phyloP scores from a whole-genome alignment of 2,329 filamentous ascomycete genomes.

The Verticillium tricorpus region DNA sequence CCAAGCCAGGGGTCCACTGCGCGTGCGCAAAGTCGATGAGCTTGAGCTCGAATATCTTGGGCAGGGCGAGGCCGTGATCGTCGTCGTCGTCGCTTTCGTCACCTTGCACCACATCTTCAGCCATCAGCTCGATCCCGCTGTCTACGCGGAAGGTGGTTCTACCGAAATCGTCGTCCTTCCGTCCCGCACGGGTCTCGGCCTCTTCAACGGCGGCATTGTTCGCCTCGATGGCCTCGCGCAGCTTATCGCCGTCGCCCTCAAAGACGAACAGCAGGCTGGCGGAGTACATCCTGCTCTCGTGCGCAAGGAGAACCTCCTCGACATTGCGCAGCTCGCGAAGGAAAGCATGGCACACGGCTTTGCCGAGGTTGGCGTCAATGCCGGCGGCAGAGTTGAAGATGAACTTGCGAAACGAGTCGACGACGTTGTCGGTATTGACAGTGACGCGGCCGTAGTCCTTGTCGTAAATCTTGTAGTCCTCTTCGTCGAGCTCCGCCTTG shows the following conservation, averaged over 20 bases:
- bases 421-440: constrained; percentile 50
- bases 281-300: constrained; percentile 62
- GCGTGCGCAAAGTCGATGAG: constrained; percentile 98
- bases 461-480: constrained; percentile 56
- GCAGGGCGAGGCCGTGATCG: constrained; percentile 41
- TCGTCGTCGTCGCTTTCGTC: constrained; percentile 45
- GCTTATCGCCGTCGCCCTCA: constrained; percentile 55
- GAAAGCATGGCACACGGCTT: constrained; percentile 50
- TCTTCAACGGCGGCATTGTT: constrained; percentile 49
- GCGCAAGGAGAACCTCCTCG: constrained; percentile 45
- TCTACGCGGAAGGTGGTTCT: constrained; percentile 43
- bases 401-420: constrained; percentile 50
- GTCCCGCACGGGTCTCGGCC: constrained; percentile 22
- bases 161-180: constrained; percentile 8
- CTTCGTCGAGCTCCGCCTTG: constrained; percentile 43
- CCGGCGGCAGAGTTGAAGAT: constrained; percentile 54
- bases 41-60: constrained; percentile 73
- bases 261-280: constrained; percentile 59
- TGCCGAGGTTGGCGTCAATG: constrained; percentile 55
- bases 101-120: constrained; percentile 20
- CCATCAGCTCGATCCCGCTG: constrained; percentile 44
- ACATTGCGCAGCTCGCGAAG: constrained; percentile 47
- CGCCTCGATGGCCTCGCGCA: constrained; percentile 50
- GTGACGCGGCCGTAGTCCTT: constrained; percentile 55
- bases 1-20: constrained; percentile 72